Percentiles rank a stretch among this genome's conserved stretches.
These are phyloP conservation scores for Scedosporium aurantiacum DNA, from an alignment of 2,329 filamentous ascomycete species.

Conservation along the genomic window DNA sequence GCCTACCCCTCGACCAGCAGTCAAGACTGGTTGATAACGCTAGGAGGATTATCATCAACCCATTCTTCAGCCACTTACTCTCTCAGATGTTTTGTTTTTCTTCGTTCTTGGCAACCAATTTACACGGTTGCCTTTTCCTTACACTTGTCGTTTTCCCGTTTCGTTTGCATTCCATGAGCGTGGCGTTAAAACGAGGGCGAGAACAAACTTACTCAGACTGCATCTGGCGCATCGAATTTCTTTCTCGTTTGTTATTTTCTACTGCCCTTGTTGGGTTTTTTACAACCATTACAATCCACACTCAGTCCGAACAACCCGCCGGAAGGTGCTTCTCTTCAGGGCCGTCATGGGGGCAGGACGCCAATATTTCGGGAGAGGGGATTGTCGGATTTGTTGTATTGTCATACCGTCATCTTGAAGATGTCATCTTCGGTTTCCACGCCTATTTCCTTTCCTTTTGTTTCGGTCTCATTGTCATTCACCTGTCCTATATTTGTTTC, in stretches of 20 bases:
- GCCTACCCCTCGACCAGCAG: constrained; percentile 26
- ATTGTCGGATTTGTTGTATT: background rate
- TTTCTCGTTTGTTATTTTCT: background rate
- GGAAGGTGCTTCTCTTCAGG: no score
- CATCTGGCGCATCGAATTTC: constrained; percentile 4
- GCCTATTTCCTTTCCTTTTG: background rate
- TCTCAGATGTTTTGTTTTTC: background rate
- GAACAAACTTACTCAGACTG: constrained; percentile 6
- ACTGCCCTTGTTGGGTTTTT: background rate
- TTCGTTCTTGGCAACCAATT: background rate
- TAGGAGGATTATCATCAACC: background rate
- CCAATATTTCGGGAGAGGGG: no score
- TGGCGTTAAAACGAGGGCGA: constrained; percentile 7
- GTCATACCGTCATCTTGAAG: background rate
- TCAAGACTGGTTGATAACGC: constrained; percentile 10
- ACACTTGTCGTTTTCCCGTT: background rate
- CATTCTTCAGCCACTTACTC: background rate
- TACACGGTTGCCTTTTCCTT: background rate
- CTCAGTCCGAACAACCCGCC: no score
- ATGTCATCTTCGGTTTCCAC: background rate
- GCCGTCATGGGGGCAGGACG: no score
- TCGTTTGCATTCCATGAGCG: constrained; percentile 5
- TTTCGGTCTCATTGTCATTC: background rate
- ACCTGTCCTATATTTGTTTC: background rate
- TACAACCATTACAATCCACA: background rate